Conservation (phyloP, 768 basidiomycete genomes). For the Pisolithus marmoratus region DNA sequence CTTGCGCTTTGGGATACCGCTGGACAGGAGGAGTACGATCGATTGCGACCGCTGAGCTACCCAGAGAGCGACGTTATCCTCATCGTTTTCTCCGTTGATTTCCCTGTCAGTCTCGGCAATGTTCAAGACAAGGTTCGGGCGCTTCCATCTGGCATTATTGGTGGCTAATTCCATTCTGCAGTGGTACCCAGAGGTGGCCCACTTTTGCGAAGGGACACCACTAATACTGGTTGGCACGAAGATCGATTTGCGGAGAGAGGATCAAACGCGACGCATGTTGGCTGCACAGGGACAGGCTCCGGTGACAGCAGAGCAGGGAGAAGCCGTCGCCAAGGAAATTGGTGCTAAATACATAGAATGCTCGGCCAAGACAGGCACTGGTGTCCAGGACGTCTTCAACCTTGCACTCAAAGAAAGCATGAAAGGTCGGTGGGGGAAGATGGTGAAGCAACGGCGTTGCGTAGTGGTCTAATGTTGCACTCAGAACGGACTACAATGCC, state of each 20-base stretch:
- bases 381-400: conserved; percentile 89
- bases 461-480: conserved; percentile 40
- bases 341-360: conserved; percentile 93
- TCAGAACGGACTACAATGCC: conserved; percentile 7
- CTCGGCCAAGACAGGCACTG: conserved; percentile 84
- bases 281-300: conserved; percentile 83
- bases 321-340: conserved; percentile 83
- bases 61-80: conserved; percentile 89
- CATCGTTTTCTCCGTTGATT: conserved; percentile 92
- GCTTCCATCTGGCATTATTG: not conserved
- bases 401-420: conserved; percentile 87
- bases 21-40: conserved; percentile 95
- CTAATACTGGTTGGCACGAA: conserved; percentile 92
- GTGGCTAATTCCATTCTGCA: conserved; percentile 26
- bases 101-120: conserved; percentile 85
- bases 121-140: conserved; percentile 77
- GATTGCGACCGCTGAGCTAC: conserved; percentile 79
- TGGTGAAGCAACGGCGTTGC: conserved; percentile 65
- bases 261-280: conserved; percentile 81
- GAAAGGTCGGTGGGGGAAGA: conserved; percentile 72
- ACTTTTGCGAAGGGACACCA: conserved; percentile 87
- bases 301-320: conserved; percentile 78
- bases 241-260: conserved; percentile 83
- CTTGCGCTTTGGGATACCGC: conserved; percentile 99
- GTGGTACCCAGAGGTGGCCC: conserved; percentile 93